Conservation (phyloP, 108 stramenopile species). For the Conticribra guillardii region DNA sequence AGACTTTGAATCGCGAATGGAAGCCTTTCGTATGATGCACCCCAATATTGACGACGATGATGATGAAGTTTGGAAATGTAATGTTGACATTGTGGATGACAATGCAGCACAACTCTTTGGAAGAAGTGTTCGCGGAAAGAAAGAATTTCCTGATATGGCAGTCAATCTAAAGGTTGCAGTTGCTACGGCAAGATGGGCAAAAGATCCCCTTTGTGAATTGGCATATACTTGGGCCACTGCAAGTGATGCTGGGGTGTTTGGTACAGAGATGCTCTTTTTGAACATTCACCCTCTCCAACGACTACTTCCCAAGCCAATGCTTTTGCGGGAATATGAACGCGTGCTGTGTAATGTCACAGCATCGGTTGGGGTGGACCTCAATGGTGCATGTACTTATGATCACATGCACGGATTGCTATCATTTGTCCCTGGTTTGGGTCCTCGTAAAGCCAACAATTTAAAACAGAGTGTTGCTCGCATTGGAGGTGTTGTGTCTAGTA, state of each 20-base stretch:
- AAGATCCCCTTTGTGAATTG: constrained; percentile 88
- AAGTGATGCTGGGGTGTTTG: constrained; percentile 82
- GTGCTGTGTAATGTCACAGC: constrained; percentile 84
- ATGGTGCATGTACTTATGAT: constrained; percentile 70
- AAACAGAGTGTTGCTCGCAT: constrained; percentile 76
- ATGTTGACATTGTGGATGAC: constrained; percentile 86
- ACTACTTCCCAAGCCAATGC: constrained; percentile 72
- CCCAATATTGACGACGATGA: constrained; percentile 67
- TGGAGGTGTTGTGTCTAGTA: constrained; percentile 67
- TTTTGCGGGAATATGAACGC: constrained; percentile 86
- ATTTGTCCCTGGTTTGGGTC: constrained; percentile 95
- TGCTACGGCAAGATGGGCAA: constrained; percentile 85
- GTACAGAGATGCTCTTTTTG: constrained; percentile 88
- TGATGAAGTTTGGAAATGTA: constrained; percentile 81
- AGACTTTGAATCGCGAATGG: constrained; percentile 70
- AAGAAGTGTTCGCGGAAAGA: constrained; percentile 83
- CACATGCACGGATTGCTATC: constrained; percentile 80
- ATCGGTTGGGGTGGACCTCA: constrained; percentile 90
- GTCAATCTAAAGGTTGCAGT: constrained; percentile 82
- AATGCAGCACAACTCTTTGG: constrained; percentile 85
- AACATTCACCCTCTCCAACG: constrained; percentile 92
- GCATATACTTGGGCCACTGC: constrained; percentile 91
- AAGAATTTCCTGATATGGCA: constrained; percentile 89
- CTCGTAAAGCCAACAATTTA: constrained; percentile 89
- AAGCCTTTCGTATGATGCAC: constrained; percentile 60